phyloP scores from a whole-genome alignment of 2,329 filamentous ascomycete species.

The Proliferodiscus dingleyae region DNA sequence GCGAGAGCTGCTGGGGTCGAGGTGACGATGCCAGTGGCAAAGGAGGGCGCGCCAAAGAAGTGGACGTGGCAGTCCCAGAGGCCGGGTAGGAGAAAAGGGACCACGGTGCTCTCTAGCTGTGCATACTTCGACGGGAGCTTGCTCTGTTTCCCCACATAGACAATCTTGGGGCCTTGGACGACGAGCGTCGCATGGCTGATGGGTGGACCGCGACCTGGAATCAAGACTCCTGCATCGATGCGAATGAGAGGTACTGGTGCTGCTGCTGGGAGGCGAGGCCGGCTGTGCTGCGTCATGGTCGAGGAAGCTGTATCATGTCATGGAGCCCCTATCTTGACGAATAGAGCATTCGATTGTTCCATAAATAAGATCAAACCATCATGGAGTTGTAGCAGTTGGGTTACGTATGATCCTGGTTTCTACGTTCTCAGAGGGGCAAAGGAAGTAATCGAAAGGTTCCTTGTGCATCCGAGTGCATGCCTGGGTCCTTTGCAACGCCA shows the following conservation, averaged over 20 bases:
- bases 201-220: slow-evolving; percentile 42
- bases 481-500: too few species aligned
- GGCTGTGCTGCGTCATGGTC: background rate
- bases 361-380: background rate
- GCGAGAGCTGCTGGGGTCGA: slow-evolving; percentile 28
- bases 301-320: background rate
- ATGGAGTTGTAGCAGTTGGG: background rate
- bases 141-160: slow-evolving; percentile 33
- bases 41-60: slow-evolving; percentile 33
- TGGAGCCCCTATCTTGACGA: background rate
- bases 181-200: slow-evolving; percentile 36
- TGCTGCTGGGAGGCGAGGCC: background rate
- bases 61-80: slow-evolving; percentile 50
- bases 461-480: too few species aligned
- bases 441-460: too few species aligned
- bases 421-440: too few species aligned
- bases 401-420: background rate
- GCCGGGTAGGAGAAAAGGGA: slow-evolving; percentile 44
- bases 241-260: background rate
- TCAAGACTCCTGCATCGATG: slow-evolving; percentile 31
- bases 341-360: background rate
- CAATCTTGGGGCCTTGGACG: slow-evolving; percentile 35
- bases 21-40: slow-evolving; percentile 1
- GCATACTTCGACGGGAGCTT: slow-evolving; percentile 32
- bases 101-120: slow-evolving; percentile 12